Conservation (phyloP, 2,329 filamentous ascomycete species). For the Venturiaceae sp. region DNA sequence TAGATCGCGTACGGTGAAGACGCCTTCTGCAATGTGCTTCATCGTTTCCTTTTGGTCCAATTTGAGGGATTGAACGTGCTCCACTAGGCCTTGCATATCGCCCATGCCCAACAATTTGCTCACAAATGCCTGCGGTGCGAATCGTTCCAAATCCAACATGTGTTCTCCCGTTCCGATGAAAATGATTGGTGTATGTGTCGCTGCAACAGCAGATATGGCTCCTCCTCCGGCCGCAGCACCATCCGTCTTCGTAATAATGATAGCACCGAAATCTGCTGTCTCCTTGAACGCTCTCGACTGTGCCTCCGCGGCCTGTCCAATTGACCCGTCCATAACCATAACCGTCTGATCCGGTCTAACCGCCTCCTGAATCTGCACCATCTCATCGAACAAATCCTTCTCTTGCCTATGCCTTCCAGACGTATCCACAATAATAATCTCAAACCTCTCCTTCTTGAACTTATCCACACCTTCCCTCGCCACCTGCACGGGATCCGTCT, state of each 20-base stretch:
- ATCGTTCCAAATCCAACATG: constrained; percentile 87
- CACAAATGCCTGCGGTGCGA: constrained; percentile 86
- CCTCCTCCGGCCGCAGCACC: constrained; percentile 92
- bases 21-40: constrained; percentile 95
- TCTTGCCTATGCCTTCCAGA: constrained; percentile 93
- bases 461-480: constrained; percentile 94
- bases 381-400: constrained; percentile 89
- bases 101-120: constrained; percentile 95
- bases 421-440: constrained; percentile 97
- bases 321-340: constrained; percentile 94
- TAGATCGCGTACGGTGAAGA: constrained; percentile 90
- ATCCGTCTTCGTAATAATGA: constrained; percentile 98
- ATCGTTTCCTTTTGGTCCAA: constrained; percentile 98
- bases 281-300: constrained; percentile 97
- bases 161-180: constrained; percentile 98
- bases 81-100: constrained; percentile 87
- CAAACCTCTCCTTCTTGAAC: constrained; percentile 97
- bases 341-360: constrained; percentile 93
- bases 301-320: constrained; percentile 89
- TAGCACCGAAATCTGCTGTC: constrained; percentile 91
- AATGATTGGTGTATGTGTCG: constrained; percentile 92
- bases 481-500: constrained; percentile 90
- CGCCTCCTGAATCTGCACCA: constrained; percentile 90
- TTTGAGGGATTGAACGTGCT: constrained; percentile 93
- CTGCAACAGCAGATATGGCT: constrained; percentile 93